phyloP scores from a whole-genome alignment of 2,329 filamentous ascomycete genomes.

The Graphilbum fragrans region DNA sequence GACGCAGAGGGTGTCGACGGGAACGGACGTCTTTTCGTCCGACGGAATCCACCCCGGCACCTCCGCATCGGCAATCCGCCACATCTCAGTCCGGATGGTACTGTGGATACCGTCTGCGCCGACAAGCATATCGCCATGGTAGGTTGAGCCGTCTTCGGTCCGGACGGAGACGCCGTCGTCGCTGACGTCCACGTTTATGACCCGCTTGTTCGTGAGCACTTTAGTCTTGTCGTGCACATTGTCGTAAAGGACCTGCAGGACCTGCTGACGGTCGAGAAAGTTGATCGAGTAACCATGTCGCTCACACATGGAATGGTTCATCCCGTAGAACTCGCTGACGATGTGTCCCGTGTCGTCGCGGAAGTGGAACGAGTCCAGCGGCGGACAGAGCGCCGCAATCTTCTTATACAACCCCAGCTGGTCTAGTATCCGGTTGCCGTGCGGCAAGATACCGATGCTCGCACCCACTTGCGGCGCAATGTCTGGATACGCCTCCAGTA shows the following conservation, averaged over 20 bases:
- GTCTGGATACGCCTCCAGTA: slow-evolving; percentile 29
- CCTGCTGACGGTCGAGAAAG: slow-evolving; percentile 23
- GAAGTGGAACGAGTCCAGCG: slow-evolving; percentile 5
- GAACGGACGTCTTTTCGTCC: slow-evolving; percentile 3
- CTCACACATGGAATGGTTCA: slow-evolving; percentile 6
- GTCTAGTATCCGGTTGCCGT: slow-evolving; percentile 32
- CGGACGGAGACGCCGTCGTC: slow-evolving; percentile 17
- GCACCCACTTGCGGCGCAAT: slow-evolving; percentile 35
- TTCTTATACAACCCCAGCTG: slow-evolving; percentile 30
- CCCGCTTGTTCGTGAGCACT: slow-evolving; percentile 16
- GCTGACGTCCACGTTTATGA: slow-evolving; percentile 15
- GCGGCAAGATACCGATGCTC: slow-evolving; percentile 30
- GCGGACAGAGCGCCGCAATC: slow-evolving; percentile 8
- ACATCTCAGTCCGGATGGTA: slow-evolving; percentile 8
- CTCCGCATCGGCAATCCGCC: slow-evolving; percentile 4
- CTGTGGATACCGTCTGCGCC: slow-evolving; percentile 29
- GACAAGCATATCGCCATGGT: slow-evolving; percentile 21
- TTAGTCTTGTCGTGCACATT: slow-evolving; percentile 20
- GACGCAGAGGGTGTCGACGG: slow-evolving; percentile 8
- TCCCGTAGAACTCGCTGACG: slow-evolving; percentile 11
- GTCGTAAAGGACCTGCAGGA: slow-evolving; percentile 21
- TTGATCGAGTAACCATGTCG: slow-evolving; percentile 19
- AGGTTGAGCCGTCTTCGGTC: slow-evolving; percentile 17
- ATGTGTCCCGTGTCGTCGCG: slow-evolving; percentile 7
- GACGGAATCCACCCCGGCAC: slow-evolving; percentile 7